A percentile compares a stretch with the other conserved stretches of the same genome.
These are phyloP conservation scores for Termitomyces sp. DNA, from an alignment of 768 basidiomycete genomes.

Conservation along the genomic window DNA sequence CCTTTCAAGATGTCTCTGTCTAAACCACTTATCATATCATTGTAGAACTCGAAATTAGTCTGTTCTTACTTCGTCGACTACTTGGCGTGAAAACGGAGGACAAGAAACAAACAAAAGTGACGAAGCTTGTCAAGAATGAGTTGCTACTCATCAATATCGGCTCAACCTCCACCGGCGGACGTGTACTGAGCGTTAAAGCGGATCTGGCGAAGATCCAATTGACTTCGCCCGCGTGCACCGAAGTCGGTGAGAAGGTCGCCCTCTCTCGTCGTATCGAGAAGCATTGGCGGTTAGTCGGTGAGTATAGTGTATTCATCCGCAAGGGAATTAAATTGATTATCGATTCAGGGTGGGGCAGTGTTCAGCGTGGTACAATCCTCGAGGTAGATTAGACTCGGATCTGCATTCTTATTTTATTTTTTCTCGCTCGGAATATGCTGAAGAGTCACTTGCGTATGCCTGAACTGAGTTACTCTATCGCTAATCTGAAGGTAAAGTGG, in stretches of 20 bases:
- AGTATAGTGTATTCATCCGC: constrained; percentile 25
- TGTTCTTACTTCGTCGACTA: constrained; percentile 91
- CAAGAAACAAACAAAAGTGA: constrained; percentile 96
- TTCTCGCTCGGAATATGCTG: neutral
- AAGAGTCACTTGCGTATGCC: neutral
- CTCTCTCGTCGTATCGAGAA: constrained; percentile 93
- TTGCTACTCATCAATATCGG: constrained; percentile 96
- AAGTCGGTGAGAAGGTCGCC: constrained; percentile 97
- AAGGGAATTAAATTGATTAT: neutral
- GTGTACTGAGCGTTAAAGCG: constrained; percentile 90
- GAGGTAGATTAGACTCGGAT: constrained; percentile 56
- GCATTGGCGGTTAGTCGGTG: constrained; percentile 95
- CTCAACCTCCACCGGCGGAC: constrained; percentile 94
- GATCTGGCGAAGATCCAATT: constrained; percentile 93
- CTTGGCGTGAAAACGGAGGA: constrained; percentile 99
- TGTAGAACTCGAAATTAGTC: constrained; percentile 82
- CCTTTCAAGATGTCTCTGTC: neutral
- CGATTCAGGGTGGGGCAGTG: constrained; percentile 60
- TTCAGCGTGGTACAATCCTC: constrained; percentile 77
- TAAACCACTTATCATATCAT: neutral
- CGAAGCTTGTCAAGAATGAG: constrained; percentile 89
- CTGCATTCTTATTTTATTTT: neutral
- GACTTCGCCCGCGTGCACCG: constrained; percentile 93
- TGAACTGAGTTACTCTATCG: neutral
- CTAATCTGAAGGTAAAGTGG: neutral